A percentile compares a stretch with the other conserved stretches of the same genome.
Conservation (phyloP, 306 rosid genomes). For the Pachyrhizus erosus region DNA sequence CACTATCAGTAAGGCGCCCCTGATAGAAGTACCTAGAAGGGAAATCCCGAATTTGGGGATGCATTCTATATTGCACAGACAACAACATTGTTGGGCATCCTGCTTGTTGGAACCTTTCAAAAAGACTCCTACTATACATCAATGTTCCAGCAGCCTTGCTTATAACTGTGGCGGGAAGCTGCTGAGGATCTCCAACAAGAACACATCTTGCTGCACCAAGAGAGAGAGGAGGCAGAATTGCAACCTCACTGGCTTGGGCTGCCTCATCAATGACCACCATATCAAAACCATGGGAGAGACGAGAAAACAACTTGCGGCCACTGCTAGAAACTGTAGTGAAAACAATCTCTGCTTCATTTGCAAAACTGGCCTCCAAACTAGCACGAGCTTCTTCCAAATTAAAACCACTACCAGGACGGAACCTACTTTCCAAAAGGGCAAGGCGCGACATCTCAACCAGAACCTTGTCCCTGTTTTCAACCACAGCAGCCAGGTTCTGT, state of each 20-base stretch:
- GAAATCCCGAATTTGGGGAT: conserved; percentile 94
- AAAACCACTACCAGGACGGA: conserved; percentile 80
- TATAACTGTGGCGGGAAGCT: conserved; percentile 98
- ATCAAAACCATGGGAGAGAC: conserved; percentile 98
- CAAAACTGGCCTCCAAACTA: conserved; percentile 98
- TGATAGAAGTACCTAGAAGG: conserved; percentile 97
- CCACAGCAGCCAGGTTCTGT: conserved; percentile 90
- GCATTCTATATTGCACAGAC: conserved; percentile 98
- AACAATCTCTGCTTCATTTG: conserved; percentile 96
- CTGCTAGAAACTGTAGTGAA: conserved; percentile 98
- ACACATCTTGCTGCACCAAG: conserved; percentile 99
- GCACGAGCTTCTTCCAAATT: conserved; percentile 97
- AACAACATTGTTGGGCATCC: conserved; percentile 96
- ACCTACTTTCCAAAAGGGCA: conserved; percentile 82
- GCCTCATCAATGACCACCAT: conserved; percentile 99
- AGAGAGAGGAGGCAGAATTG: conserved; percentile 92
- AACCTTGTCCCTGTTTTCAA: conserved; percentile 90
- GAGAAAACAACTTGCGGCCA: conserved; percentile 96
- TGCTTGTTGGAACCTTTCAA: conserved; percentile 95
- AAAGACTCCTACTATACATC: conserved; percentile 95
- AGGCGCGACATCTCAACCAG: conserved; percentile 97
- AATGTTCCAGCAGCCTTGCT: conserved; percentile 99
- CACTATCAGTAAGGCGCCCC: conserved; percentile 94
- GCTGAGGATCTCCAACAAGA: conserved; percentile 99
- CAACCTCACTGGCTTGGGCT: conserved; percentile 99